Base-by-base conservation (phyloP, 1,284 basidiomycete species). In the Entoloma clypeatum region DNA sequence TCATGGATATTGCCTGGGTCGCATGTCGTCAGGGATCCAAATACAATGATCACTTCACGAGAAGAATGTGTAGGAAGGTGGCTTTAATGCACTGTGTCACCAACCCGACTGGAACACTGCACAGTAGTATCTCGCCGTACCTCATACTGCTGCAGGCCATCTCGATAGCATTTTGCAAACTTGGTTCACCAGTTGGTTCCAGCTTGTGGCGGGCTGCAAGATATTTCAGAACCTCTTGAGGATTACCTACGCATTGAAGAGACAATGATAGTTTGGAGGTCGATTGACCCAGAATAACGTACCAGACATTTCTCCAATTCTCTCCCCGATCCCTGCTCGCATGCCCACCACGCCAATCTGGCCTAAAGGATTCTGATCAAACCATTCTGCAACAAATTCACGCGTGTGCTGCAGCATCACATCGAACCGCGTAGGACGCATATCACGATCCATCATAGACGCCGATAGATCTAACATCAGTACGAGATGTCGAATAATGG, bases 331-430 rank as follows among this genome's bases (percentile, higher is more conserved):
- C 0, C 93, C 89, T 36, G 87, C 81, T 14, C 93, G 75, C 79
- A 98, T 91, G 6, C 87, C 86, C n/a, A 95, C 88, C 19, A 95
- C 67, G 3, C 90, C 92, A 48, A 96, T 86, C 63, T 99, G 95
- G n/a, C 95, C 93, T 13, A 99, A 75, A 0, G 95, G 95, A 57
- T 99, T 99, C 67, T 99, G 96, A 65, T 99, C 96, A 64, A 98
- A 99, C 91, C 95, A 99, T 61, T 99, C 95, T 6, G 78, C 72
- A 16, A 98, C 77, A 54, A 99, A 99, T 50, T 92, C 86, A 41
- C 90, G 77, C 11, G 92, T 77, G 58, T 94, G 95, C 56, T 92
- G 85, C 27, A 99, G 66, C 49, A 85, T 86, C 29, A 98, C 66
- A 56, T 96, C 91, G 51, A 93, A 92, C 41, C 95, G 77, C 13